Evolutionary conservation across 176 grass and related monocot species (phyloP).

Genomic region (Zea mays): Zm-B73-REFERENCE-NAM-5.0 NC_050096.1:218187001-218187500

Average conservation of each 20-base stretch:
- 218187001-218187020: no score
- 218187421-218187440: not conserved
- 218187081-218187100: no score
- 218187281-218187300: constrained; percentile 2
- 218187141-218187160: no score
- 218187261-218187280: not conserved
- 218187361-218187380: no score
- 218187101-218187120: no score
- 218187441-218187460: not conserved
- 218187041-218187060: no score
- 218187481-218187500: not conserved
- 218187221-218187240: not conserved
- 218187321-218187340: not conserved
- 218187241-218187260: not conserved
- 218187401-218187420: not conserved
- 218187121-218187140: no score
- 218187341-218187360: not conserved
- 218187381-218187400: not conserved
- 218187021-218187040: no score
- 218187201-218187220: not conserved
- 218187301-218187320: not conserved
- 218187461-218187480: not conserved
- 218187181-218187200: not conserved
- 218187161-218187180: not conserved
- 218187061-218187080: no score